A percentile compares a stretch with the other conserved stretches of the same genome.
phyloP scores from a whole-genome alignment of 129 eudicot genomes.

The Erigeron canadensis region DNA sequence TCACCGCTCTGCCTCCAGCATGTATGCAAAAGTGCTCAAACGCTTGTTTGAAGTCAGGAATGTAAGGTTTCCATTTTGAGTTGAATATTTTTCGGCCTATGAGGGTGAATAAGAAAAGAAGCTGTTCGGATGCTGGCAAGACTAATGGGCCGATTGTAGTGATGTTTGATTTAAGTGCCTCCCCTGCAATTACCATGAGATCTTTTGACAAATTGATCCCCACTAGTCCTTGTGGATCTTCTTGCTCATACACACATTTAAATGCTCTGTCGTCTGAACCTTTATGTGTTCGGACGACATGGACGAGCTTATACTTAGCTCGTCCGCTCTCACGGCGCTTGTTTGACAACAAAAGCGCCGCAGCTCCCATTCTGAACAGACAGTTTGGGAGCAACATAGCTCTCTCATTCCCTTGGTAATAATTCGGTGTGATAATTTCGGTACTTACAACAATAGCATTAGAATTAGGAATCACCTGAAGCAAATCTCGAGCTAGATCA shows the following conservation, averaged over 20 bases:
- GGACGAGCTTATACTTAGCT: constrained; percentile 59
- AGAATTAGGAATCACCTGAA: constrained; percentile 59
- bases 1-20: constrained; percentile 80
- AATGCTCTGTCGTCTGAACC: constrained; percentile 69
- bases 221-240: constrained; percentile 62
- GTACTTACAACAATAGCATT: constrained; percentile 61
- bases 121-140: constrained; percentile 62
- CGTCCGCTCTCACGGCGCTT: constrained; percentile 44
- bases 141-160: constrained; percentile 70
- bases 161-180: constrained; percentile 64
- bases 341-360: constrained; percentile 56
- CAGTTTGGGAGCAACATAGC: constrained; percentile 84
- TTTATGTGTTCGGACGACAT: constrained; percentile 69
- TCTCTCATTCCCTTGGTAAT: constrained; percentile 67
- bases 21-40: constrained; percentile 82
- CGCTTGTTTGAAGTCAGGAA: constrained; percentile 71
- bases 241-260: constrained; percentile 62
- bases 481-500: constrained; percentile 69
- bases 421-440: constrained; percentile 68
- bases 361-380: constrained; percentile 76
- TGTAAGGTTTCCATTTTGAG: constrained; percentile 69
- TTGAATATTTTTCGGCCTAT: constrained; percentile 62
- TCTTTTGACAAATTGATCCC: constrained; percentile 71
- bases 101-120: constrained; percentile 51
- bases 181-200: constrained; percentile 71